Evolutionary conservation across 305 asterid genomes (phyloP), one percentile per base, ranked within the genome.

Genomic region (Solanum hybrid): DNA sequence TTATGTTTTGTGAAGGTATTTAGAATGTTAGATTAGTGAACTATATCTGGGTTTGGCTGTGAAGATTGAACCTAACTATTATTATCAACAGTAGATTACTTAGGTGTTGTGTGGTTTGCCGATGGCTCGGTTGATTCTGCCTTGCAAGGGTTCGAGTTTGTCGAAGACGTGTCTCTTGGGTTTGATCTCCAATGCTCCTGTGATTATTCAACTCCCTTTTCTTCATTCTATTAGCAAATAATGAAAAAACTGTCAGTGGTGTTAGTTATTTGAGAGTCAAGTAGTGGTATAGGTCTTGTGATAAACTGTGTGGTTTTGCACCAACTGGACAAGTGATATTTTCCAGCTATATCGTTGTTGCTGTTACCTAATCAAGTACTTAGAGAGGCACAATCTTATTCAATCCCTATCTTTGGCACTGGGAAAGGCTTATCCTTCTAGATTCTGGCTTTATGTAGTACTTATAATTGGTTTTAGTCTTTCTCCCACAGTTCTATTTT

Each of bases 61-160:
- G 61, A 89, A 90, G 90, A 36, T 29, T 70, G 14, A 39, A 11
- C 24, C 80, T 85, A 31, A 57, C 45, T 32, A 12, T 85, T 57
- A 84, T 85, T 85, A 57, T 85, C 22, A 78, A 83, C 79, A 79
- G 82, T 90, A 86, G 93, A 90, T 88, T 90, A 72, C 90, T 91
- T 94, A 88, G 91, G 92, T 73, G 61, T 90, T 91, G 86, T 90
- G 87, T 91, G 91, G 84, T 92, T 91, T 90, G 94, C 73, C 85
- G 88, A 96, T 97, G 99, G 96, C 98, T 90, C 95, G 98, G 87
- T 94, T 97, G 95, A 91, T 97, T 92, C 93, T 96, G 85, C 98
- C 98, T 76, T 94, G 93, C 95, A 96, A 94, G 93, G 95, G 93
- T 94, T 93, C 97, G 81, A 92, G 91, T 93, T 93, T 95, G 68